Evolutionary conservation across 495 filamentous ascomycete species (phyloP), one percentile per base, ranked within the genome.

Genomic region (Penicillium lagena): DNA sequence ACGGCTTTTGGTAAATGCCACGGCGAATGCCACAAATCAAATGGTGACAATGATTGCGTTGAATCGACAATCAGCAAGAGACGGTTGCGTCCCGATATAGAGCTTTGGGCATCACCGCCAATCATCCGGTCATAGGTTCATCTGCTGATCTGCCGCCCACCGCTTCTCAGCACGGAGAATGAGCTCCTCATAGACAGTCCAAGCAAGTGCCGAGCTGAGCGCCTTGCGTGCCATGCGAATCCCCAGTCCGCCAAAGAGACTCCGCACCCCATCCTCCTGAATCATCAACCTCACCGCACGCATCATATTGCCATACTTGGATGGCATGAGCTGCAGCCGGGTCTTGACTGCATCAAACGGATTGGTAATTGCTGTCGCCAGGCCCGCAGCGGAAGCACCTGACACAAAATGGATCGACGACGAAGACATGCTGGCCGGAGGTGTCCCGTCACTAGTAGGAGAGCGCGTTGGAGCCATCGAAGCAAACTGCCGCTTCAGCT

Each of bases 341-440:
- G 93, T 98, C 76, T 98, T 98, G 62, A 97, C 80, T 4, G 89
- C 87, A 67, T 98, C 93, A 51, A 97, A 96, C 2, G 93, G 93
- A 64, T 98, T 98, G 14, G 93, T 95, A 40, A 95, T 74, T 9
- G 85, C 80, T 4, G 89, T 95, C 8, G 87, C 90, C 11, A 90
- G 64, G 9, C 83, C 83, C 14, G 87, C 90, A 22, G 90, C 91
- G 2, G 87, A 56, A 1, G 82, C 79, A 7, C 88, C 90, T 2
- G 87, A 89, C 1, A 77, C 67, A 49, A 95, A 95, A 54, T 98
- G 95, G 50, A 98, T 86, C 0, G 76, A 73, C 0, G 85, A 81
- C 4, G 88, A 84, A 1, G 74, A 68, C 2, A 55, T 29, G 11
- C 37, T 39, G 7, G 41, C 39, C 12, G 42, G 40, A 12, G 52